A percentile compares a stretch with the other conserved stretches of the same genome.
Evolutionary conservation across 2,329 filamentous ascomycete genomes (phyloP).

Genomic region (Hymenoscyphus fraxineus): DNA sequence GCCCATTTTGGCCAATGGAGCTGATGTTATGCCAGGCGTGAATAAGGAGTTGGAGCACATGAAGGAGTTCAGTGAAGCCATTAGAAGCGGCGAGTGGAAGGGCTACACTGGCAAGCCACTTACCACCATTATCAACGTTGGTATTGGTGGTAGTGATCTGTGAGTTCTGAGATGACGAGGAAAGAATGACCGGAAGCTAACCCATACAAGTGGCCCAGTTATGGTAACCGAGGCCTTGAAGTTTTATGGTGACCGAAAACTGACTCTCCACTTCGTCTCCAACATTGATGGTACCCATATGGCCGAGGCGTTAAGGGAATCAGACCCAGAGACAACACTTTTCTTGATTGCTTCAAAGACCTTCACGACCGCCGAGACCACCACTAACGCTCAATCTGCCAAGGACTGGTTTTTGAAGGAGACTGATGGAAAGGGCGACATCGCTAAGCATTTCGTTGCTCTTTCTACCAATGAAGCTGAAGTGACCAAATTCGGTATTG

Average conservation of each 20-base stretch:
- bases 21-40: constrained; percentile 92
- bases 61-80: constrained; percentile 95
- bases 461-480: constrained; percentile 93
- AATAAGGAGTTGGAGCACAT: constrained; percentile 92
- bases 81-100: constrained; percentile 94
- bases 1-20: constrained; percentile 78
- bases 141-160: constrained; percentile 98
- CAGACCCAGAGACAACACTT: constrained; percentile 95
- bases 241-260: constrained; percentile 79
- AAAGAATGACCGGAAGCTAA: constrained; percentile 21
- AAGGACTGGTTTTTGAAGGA: constrained; percentile 95
- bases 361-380: constrained; percentile 97
- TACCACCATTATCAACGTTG: constrained; percentile 93
- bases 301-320: constrained; percentile 82
- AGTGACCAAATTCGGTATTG: constrained; percentile 98
- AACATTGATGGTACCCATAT: constrained; percentile 99
- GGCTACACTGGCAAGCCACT: constrained; percentile 97
- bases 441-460: constrained; percentile 98
- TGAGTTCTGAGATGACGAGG: constrained; percentile 47
- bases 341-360: constrained; percentile 99
- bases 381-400: constrained; percentile 93
- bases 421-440: constrained; percentile 71
- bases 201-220: constrained; percentile 70
- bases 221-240: constrained; percentile 99
- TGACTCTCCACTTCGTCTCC: constrained; percentile 96